phyloP scores from a whole-genome alignment of 2,329 filamentous ascomycete genomes.

The Seiridium cupressi region DNA sequence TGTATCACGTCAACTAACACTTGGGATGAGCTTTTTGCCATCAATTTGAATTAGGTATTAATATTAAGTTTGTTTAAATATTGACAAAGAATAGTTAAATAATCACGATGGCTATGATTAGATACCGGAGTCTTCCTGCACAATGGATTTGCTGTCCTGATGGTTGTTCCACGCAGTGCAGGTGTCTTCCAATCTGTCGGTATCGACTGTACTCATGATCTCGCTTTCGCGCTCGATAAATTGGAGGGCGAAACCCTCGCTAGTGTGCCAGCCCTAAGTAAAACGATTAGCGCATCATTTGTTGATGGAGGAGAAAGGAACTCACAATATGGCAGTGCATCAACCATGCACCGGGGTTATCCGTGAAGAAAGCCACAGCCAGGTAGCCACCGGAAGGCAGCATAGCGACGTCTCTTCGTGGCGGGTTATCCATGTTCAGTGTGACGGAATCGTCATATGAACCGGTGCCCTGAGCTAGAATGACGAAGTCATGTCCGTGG shows the following conservation, averaged over 20 bases:
- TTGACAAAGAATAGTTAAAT: background rate
- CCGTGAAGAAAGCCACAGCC: conserved; percentile 45
- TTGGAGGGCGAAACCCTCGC: conserved; percentile 48
- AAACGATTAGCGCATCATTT: conserved; percentile 35
- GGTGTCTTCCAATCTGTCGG: conserved; percentile 18
- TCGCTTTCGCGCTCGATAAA: conserved; percentile 38
- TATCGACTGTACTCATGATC: conserved; percentile 18
- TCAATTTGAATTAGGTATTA: background rate
- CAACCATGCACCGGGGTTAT: conserved; percentile 44
- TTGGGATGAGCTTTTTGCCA: no score
- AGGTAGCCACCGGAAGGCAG: conserved; percentile 43
- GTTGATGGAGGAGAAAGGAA: background rate
- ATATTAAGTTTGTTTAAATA: background rate
- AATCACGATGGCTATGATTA: conserved; percentile 10
- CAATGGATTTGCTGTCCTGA: conserved; percentile 12
- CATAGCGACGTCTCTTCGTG: conserved; percentile 46
- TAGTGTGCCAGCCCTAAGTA: conserved; percentile 45
- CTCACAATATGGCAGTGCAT: conserved; percentile 37
- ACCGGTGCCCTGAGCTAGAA: conserved; percentile 31
- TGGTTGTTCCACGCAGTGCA: conserved; percentile 26
- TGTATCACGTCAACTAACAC: no score
- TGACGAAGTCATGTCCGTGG: conserved; percentile 41
- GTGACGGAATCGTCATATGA: conserved; percentile 23
- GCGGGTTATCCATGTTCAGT: conserved; percentile 39
- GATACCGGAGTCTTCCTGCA: conserved; percentile 28